A percentile compares a stretch with the other conserved stretches of the same genome.
phyloP scores from a whole-genome alignment of 1,284 basidiomycete species.

The Trametes pubescens region DNA sequence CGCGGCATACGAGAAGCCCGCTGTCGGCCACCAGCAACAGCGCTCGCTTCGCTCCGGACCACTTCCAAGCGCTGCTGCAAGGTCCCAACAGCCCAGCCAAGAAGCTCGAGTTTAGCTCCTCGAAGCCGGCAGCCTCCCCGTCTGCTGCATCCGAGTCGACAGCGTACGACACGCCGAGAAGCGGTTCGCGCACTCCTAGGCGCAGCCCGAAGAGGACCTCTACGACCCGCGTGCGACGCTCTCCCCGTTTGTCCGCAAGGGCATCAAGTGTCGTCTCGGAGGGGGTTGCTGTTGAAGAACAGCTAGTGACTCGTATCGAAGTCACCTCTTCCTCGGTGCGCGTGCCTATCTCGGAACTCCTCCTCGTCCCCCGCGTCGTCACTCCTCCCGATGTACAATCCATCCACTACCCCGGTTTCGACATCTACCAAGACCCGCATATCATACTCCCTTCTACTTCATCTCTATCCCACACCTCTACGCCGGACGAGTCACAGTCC shows the following conservation, averaged over 20 bases:
- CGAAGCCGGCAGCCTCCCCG: slow-evolving; percentile 10
- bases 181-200: slow-evolving; percentile 24
- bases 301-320: slow-evolving; percentile 1
- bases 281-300: not conserved
- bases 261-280: slow-evolving; percentile 2
- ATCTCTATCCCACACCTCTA: slow-evolving; percentile 13
- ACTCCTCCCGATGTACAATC: slow-evolving; percentile 63
- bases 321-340: slow-evolving; percentile 2
- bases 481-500: slow-evolving; percentile 27
- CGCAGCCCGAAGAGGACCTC: slow-evolving; percentile 27
- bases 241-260: slow-evolving; percentile 23
- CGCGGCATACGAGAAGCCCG: slow-evolving; percentile 50
- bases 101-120: slow-evolving; percentile 57
- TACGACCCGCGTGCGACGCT: slow-evolving; percentile 22
- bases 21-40: slow-evolving; percentile 36
- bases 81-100: slow-evolving; percentile 52
- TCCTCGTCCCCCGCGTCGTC: slow-evolving; percentile 51
- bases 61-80: slow-evolving; percentile 44
- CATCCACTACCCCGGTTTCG: slow-evolving; percentile 78
- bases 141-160: slow-evolving; percentile 15
- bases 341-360: slow-evolving; percentile 42
- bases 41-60: slow-evolving; percentile 36
- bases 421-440: slow-evolving; percentile 63
- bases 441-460: slow-evolving; percentile 40
- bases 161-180: slow-evolving; percentile 12